Conservation (phyloP, 495 filamentous ascomycete genomes). For the Articulospora tetracladia region DNA sequence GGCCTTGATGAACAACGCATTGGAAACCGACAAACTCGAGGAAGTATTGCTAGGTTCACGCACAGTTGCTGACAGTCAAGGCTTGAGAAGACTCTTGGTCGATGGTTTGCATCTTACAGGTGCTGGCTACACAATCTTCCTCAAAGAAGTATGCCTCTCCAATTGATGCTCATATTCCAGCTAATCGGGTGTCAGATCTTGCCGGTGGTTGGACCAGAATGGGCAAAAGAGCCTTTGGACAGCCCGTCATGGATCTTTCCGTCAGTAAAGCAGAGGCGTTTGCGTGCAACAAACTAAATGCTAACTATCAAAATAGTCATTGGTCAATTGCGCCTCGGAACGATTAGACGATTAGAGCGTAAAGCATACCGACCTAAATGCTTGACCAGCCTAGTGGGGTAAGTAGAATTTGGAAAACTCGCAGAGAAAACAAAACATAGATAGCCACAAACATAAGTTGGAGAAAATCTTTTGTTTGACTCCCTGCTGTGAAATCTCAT, state of each 20-base stretch:
- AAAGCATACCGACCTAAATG: no score
- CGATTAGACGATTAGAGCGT: background rate
- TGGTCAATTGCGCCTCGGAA: slow-evolving; percentile 16
- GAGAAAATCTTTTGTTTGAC: no score
- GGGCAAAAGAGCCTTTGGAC: slow-evolving; percentile 27
- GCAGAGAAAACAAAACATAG: no score
- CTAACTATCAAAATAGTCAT: slow-evolving; percentile 2
- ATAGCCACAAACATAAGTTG: no score
- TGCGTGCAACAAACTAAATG: background rate
- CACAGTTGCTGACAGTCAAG: slow-evolving; percentile 37
- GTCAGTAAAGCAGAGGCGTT: slow-evolving; percentile 22
- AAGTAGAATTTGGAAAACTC: no score
- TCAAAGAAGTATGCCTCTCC: slow-evolving; percentile 30
- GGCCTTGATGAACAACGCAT: slow-evolving; percentile 55
- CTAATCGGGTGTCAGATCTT: slow-evolving; percentile 1
- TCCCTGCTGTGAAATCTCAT: no score
- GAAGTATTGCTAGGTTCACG: slow-evolving; percentile 30
- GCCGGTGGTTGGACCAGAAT: slow-evolving; percentile 36
- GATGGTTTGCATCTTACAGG: slow-evolving; percentile 52
- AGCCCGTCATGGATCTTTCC: slow-evolving; percentile 28
- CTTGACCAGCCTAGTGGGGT: no score
- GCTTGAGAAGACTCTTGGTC: slow-evolving; percentile 42
- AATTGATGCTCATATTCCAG: background rate
- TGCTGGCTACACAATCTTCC: slow-evolving; percentile 46
- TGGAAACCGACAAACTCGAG: slow-evolving; percentile 32